These are phyloP conservation scores for Puccinia coronata DNA, from an alignment of 1,284 basidiomycete genomes.

Conservation along the genomic window DNA sequence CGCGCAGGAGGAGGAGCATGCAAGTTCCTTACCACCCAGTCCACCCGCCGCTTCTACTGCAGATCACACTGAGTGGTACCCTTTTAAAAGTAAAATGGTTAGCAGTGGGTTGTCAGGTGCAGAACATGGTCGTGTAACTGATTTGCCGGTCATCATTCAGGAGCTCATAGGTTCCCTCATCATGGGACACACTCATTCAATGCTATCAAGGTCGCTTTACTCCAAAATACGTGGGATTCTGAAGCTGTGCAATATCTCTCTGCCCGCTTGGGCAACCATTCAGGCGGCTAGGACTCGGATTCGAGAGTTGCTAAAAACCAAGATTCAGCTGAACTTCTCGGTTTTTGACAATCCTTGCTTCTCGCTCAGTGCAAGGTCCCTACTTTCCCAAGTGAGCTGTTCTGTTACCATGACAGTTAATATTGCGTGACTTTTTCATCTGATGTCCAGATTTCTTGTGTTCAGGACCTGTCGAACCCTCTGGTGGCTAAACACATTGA, in stretches of 20 bases:
- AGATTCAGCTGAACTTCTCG: background rate
- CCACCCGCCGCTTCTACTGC: background rate
- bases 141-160: slow-evolving; percentile 54
- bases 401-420: too few species aligned
- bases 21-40: too few species aligned
- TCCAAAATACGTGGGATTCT: background rate
- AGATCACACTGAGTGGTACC: background rate
- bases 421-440: too few species aligned
- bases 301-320: background rate
- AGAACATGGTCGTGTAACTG: too few species aligned
- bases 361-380: background rate
- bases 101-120: too few species aligned
- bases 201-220: background rate
- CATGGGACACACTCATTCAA: background rate
- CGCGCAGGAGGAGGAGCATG: background rate
- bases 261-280: background rate
- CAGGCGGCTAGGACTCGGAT: background rate
- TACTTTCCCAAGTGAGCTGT: background rate
- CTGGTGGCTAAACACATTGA: background rate
- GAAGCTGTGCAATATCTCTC: background rate
- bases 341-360: slow-evolving; percentile 1
- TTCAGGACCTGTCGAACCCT: background rate
- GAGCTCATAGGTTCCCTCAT: slow-evolving; percentile 6
- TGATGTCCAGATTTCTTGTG: too few species aligned
- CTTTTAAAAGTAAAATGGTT: background rate